Conservation (phyloP, 306 rosid genomes). For the Cucumis cinereus region DNA sequence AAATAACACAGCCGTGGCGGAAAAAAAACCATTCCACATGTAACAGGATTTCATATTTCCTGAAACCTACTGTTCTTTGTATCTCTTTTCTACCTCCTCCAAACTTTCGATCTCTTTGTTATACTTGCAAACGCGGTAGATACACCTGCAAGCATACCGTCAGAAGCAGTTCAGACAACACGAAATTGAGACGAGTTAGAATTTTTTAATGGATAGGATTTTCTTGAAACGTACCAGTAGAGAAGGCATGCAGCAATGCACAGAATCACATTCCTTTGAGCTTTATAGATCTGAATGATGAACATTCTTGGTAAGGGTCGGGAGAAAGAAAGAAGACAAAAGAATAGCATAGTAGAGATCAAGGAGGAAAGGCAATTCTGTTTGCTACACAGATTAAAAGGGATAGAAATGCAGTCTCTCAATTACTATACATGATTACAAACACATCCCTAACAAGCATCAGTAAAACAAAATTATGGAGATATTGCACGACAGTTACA, state of each 20-base stretch:
- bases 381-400: neutral
- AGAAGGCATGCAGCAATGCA: slow-evolving; percentile 65
- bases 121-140: slow-evolving; percentile 57
- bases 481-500: neutral
- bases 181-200: neutral
- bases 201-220: neutral
- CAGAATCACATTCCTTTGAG: slow-evolving; percentile 84
- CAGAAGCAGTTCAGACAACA: neutral
- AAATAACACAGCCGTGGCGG: neutral
- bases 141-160: slow-evolving; percentile 48
- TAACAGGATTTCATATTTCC: neutral
- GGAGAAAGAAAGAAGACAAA: neutral
- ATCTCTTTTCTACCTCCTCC: slow-evolving; percentile 89
- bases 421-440: neutral
- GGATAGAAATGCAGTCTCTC: neutral
- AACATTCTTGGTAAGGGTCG: slow-evolving; percentile 10
- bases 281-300: slow-evolving; percentile 64
- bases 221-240: slow-evolving; percentile 53
- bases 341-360: neutral
- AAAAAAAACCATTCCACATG: neutral
- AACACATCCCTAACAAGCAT: neutral
- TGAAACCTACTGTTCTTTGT: slow-evolving; percentile 43
- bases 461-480: neutral
- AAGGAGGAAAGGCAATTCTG: neutral
- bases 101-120: slow-evolving; percentile 57